phyloP scores from a whole-genome alignment of 2,329 filamentous ascomycete genomes.

The Hymenoscyphus linearis region DNA sequence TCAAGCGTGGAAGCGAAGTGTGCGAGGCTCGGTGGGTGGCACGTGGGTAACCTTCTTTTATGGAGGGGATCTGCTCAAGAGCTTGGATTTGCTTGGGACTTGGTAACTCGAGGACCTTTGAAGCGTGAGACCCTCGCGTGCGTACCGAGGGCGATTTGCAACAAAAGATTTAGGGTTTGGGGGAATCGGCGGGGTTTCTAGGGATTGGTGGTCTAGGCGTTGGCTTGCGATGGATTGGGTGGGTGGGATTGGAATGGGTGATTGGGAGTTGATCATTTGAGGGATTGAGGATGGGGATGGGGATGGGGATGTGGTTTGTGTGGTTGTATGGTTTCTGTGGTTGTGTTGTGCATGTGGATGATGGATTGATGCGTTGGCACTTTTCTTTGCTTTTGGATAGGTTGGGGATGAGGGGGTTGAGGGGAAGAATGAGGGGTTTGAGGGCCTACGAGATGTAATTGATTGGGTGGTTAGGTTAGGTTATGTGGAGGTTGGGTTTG shows the following conservation, averaged over 20 bases:
- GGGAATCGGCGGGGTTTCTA: not conserved
- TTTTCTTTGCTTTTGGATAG: not conserved
- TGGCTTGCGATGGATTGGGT: not conserved
- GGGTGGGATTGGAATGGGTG: not conserved
- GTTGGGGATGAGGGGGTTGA: not conserved
- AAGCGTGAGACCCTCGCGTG: not conserved
- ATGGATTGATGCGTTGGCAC: not conserved
- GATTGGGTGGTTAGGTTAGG: no score
- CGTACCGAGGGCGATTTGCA: not conserved
- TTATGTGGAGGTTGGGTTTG: no score
- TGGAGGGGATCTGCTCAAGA: no score
- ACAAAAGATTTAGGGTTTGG: not conserved
- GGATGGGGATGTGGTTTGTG: not conserved
- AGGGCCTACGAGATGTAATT: no score
- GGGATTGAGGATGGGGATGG: not conserved
- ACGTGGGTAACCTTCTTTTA: no score
- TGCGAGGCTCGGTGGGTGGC: no score
- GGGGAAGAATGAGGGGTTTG: not conserved
- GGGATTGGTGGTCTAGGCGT: not conserved
- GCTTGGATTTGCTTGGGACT: no score
- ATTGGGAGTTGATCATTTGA: not conserved
- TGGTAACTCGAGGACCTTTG: no score
- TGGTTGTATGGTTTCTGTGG: no score
- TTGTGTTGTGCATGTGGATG: not conserved
- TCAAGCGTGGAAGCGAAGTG: no score